Evolutionary conservation across 495 filamentous ascomycete genomes (phyloP), one percentile per base, ranked within the genome.

Genomic region (Neurospora terricola): DNA sequence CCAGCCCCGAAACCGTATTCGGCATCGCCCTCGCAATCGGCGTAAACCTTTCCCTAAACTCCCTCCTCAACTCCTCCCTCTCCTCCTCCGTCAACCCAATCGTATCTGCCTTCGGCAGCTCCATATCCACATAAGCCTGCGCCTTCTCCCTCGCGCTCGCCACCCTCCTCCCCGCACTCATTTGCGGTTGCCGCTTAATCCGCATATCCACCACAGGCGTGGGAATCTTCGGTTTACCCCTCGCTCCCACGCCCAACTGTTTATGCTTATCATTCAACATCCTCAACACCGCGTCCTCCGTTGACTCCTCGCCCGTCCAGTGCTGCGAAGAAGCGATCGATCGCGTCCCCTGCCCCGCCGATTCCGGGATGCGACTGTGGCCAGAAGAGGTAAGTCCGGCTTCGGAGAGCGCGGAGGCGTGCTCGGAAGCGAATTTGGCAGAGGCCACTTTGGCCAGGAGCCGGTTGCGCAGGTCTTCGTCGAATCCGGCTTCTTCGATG

Each of bases 191-290:
- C 43, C 84, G 83, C 70, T 82, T 82, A 66, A 91, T 86, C 74
- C 86, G 82, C 80, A 92, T 85, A 76, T 93, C 90, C 37, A 94
- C 86, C 40, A 77, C 77, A 1, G 85, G 78, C 21, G 27, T 81
- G 5, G 87, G 86, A 11, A 90, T 85, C 54, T 86, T 89, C 34
- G 74, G 73, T 59, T 78, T 83, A 38, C 76, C 82, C 66, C 83
- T 80, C 11, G 86, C 75, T 23, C 83, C 77, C 30, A 84, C 82
- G 40, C 81, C 62, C 80, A 97, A 80, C 0, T 90, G 93, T 79
- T 97, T 92, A 80, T 92, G 83, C 69, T 91, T 86, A 78, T 98
- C 94, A 39, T 90, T 87, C 12, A 98, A 87, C 96, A 99, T 99
- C 48, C 96, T 90, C 36, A 97, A 83, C 40, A 93, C 88, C 12